These are phyloP conservation scores for Aaosphaeria pasadenensis DNA, from an alignment of 2,329 filamentous ascomycete genomes.

Conservation along the genomic window DNA sequence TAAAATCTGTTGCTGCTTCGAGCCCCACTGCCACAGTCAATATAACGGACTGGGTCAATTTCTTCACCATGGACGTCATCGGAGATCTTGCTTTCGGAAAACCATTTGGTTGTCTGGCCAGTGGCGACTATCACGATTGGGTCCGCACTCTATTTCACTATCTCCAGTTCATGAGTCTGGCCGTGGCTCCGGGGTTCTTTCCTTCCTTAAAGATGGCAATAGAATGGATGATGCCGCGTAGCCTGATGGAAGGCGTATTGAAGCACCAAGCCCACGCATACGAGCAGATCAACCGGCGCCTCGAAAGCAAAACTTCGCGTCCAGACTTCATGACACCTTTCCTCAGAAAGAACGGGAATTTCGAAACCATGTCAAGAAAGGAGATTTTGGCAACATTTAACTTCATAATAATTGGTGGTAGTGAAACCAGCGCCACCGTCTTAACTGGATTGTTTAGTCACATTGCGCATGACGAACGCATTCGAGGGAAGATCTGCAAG, in stretches of 20 bases:
- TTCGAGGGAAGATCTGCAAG: conserved; percentile 1
- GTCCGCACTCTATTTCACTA: conserved; percentile 14
- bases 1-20: background rate
- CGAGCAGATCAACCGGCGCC: conserved; percentile 3
- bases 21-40: conserved; percentile 1
- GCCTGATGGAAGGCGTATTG: conserved; percentile 1
- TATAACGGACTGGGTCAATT: conserved; percentile 9
- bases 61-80: conserved; percentile 12
- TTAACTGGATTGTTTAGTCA: conserved; percentile 1
- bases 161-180: conserved; percentile 12
- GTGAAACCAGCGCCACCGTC: conserved; percentile 6
- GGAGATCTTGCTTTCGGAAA: conserved; percentile 20
- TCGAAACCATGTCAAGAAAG: conserved; percentile 3
- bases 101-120: conserved; percentile 15
- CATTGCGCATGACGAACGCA: background rate
- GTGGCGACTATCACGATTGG: conserved; percentile 13
- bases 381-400: conserved; percentile 8
- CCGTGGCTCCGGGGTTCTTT: conserved; percentile 4
- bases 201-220: background rate
- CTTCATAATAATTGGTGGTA: conserved; percentile 5
- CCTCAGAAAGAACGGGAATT: conserved; percentile 2
- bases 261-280: conserved; percentile 4
- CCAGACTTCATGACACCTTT: conserved; percentile 8
- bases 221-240: background rate
- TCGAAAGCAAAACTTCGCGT: conserved; percentile 3